These are phyloP conservation scores for Ganoderma multipileum DNA, from an alignment of 1,284 basidiomycete species.

Conservation along the genomic window DNA sequence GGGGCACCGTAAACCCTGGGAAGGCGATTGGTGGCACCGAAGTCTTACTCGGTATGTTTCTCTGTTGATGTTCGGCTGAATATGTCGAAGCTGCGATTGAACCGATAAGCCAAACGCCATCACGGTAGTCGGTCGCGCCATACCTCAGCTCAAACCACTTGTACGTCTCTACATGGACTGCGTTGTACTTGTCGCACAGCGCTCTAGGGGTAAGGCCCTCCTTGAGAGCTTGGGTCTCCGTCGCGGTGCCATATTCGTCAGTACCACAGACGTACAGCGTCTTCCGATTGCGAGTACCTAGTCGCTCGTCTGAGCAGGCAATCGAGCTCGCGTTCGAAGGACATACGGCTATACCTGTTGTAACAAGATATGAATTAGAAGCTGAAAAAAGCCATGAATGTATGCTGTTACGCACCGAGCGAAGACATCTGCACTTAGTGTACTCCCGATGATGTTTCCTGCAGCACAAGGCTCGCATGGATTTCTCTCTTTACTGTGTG, in stretches of 20 bases:
- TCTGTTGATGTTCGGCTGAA: slow-evolving; percentile 96
- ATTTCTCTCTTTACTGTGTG: slow-evolving; percentile 9
- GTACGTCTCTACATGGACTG: slow-evolving; percentile 92
- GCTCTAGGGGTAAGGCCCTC: slow-evolving; percentile 89
- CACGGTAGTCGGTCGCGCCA: slow-evolving; percentile 26
- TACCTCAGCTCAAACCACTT: slow-evolving; percentile 93
- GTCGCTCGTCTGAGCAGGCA: not conserved
- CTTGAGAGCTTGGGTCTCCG: slow-evolving; percentile 96
- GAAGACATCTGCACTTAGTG: slow-evolving; percentile 95
- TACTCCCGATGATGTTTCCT: slow-evolving; percentile 99
- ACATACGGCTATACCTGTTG: slow-evolving; percentile 72
- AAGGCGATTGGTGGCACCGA: not conserved
- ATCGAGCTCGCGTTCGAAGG: not conserved
- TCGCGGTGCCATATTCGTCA: slow-evolving; percentile 98
- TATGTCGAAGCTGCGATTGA: slow-evolving; percentile 83
- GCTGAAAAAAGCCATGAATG: slow-evolving; percentile 23
- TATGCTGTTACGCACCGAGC: slow-evolving; percentile 71
- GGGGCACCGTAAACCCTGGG: not conserved
- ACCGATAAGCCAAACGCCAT: slow-evolving; percentile 20
- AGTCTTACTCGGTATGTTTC: slow-evolving; percentile 84
- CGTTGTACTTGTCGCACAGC: slow-evolving; percentile 94
- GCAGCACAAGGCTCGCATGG: not conserved
- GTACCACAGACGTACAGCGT: slow-evolving; percentile 95
- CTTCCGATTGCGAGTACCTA: slow-evolving; percentile 78
- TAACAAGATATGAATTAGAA: slow-evolving; percentile 35